A percentile compares a stretch with the other conserved stretches of the same genome.
Evolutionary conservation across 2,329 filamentous ascomycete species (phyloP).

Genomic region (Fusarium palustre): DNA sequence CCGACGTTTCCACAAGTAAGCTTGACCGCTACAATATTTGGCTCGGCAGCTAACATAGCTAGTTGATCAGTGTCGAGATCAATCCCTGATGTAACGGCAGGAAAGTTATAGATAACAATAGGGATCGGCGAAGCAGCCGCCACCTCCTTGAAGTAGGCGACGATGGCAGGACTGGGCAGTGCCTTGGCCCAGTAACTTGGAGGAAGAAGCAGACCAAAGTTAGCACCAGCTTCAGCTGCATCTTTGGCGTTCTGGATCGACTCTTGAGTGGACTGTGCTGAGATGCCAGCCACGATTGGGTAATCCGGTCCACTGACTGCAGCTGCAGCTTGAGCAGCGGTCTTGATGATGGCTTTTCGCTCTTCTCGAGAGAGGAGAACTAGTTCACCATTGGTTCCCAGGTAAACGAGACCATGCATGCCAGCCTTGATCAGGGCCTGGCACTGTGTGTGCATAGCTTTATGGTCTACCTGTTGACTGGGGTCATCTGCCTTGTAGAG

Average conservation of each 20-base stretch:
- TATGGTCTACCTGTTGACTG: conserved; percentile 57
- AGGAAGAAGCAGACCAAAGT: conserved; percentile 79
- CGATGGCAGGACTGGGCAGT: conserved; percentile 62
- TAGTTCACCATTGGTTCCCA: conserved; percentile 61
- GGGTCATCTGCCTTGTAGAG: conserved; percentile 56
- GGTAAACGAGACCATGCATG: conserved; percentile 59
- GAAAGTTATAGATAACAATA: conserved; percentile 77
- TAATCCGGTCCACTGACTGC: conserved; percentile 52
- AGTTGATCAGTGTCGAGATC: conserved; percentile 74
- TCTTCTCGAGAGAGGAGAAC: conserved; percentile 56
- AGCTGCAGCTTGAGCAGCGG: conserved; percentile 53
- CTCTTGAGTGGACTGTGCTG: conserved; percentile 64
- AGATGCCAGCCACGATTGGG: conserved; percentile 60
- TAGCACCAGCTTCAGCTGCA: conserved; percentile 74
- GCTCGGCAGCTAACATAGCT: conserved; percentile 67
- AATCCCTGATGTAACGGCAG: conserved; percentile 71
- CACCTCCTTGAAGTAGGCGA: conserved; percentile 75
- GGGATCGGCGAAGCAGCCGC: conserved; percentile 72
- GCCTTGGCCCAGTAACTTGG: conserved; percentile 77
- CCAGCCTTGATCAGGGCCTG: conserved; percentile 57
- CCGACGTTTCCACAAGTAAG: conserved; percentile 77
- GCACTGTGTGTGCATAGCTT: conserved; percentile 59
- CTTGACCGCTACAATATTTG: conserved; percentile 76
- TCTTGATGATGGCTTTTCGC: conserved; percentile 56
- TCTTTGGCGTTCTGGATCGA: conserved; percentile 76